Percentiles rank a stretch among this genome's conserved stretches.
Evolutionary conservation across 352 stramenopile genomes (phyloP).

Genomic region (Globisporangium barbulae): DNA sequence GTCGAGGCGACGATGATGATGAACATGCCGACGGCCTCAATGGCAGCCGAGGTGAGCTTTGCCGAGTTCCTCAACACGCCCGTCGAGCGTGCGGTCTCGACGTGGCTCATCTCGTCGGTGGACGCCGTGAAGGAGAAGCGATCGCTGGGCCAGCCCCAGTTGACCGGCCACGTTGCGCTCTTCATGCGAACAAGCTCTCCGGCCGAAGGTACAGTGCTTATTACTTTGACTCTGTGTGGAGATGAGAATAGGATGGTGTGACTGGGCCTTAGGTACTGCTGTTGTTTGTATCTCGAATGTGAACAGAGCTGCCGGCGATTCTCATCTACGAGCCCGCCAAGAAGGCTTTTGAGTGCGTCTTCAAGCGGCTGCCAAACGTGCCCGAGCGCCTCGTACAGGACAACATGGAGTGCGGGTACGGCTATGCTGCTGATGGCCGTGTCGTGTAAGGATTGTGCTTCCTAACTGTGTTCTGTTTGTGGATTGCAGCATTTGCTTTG

Average conservation of each 20-base stretch:
- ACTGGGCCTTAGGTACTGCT: not conserved
- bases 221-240: not conserved
- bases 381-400: not conserved
- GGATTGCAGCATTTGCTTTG: slow-evolving; percentile 1
- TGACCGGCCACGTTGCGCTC: not conserved
- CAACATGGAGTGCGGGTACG: slow-evolving; percentile 4
- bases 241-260: not conserved
- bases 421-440: not conserved
- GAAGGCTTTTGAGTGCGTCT: not conserved
- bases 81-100: not conserved
- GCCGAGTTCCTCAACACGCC: slow-evolving; percentile 1
- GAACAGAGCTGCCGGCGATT: not conserved
- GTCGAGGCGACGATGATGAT: not conserved
- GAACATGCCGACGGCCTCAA: not conserved
- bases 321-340: not conserved
- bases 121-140: not conserved
- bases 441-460: not conserved
- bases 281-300: not conserved
- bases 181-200: slow-evolving; percentile 1
- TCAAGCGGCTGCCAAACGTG: not conserved
- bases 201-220: not conserved
- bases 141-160: not conserved
- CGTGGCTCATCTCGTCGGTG: not conserved
- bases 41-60: not conserved
- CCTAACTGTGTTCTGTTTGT: not conserved